Evolutionary conservation across 352 stramenopile species (phyloP), one percentile per base, ranked within the genome.

Genomic region (Pythium volutum): DNA sequence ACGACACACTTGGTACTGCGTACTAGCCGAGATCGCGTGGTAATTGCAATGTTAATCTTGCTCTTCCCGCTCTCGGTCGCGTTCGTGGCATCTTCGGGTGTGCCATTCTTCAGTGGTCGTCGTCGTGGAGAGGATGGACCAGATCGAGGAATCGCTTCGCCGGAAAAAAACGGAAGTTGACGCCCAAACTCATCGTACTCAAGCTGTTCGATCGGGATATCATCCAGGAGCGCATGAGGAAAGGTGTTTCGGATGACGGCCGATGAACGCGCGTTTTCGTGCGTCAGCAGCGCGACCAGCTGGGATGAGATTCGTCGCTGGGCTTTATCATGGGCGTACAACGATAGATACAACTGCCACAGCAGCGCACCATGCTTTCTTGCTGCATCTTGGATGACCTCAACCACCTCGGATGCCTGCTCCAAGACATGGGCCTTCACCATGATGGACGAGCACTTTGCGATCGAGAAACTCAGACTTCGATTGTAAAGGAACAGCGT

Each of bases 351-450:
- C 47, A 95, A 61, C 29, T 95, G 87, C 87, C 87, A 95, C 15
- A 95, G 56, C 4, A 95, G 59, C 3, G 77, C 79, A 14, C 87
- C 87, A 56, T 95, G 84, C 52, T 91, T 93, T n/a, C 84, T 69
- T 7, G 87, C 81, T 65, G 88, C 89, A 49, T 94, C 80, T 75
- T 95, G 87, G 60, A 95, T 93, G 22, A 91, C 51, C 56, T 95
- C 84, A 4, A 95, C 87, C 14, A 95, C 71, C 63, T 95, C 87
- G 1, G 87, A 90, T 26, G 84, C 81, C 43, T 95, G 87, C 51
- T 95, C 87, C 8, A 95, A 59, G 33, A 95, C 85, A 53, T 95
- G 87, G 8, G 89, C 81, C 63, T 95, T 95, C 15, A 93, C 86
- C 55, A 95, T 68, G 54, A 93, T 90, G 9, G 86, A 93, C 22